phyloP scores from a whole-genome alignment of 2,329 filamentous ascomycete species.

The Paraconiothyrium brasiliense region DNA sequence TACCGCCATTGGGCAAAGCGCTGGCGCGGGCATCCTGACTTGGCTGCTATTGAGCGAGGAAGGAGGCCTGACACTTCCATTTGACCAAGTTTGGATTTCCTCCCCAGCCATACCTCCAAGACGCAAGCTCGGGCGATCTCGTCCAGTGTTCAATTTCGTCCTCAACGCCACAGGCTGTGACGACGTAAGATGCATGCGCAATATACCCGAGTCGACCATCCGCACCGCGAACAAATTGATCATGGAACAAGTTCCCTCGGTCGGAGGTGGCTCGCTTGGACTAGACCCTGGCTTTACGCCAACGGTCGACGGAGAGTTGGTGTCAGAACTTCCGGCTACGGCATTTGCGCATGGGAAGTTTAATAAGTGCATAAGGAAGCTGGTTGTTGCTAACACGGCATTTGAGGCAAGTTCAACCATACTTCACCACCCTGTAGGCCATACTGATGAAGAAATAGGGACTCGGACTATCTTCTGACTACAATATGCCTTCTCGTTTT shows the following conservation, averaged over 20 bases:
- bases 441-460: background rate
- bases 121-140: slow-evolving; percentile 11
- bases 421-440: too few relatives aligned
- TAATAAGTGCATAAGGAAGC: too few relatives aligned
- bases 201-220: background rate
- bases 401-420: too few relatives aligned
- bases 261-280: slow-evolving; percentile 15
- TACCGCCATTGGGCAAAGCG: slow-evolving; percentile 45
- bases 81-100: slow-evolving; percentile 16
- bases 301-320: too few relatives aligned
- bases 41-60: slow-evolving; percentile 15
- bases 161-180: slow-evolving; percentile 11
- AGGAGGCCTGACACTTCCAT: slow-evolving; percentile 14
- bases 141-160: background rate
- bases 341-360: background rate
- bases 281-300: background rate
- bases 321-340: too few relatives aligned
- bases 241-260: slow-evolving; percentile 2
- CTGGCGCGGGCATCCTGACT: slow-evolving; percentile 24
- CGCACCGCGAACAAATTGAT: slow-evolving; percentile 14
- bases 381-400: too few relatives aligned
- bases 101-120: slow-evolving; percentile 17
- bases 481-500: slow-evolving; percentile 17
- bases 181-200: slow-evolving; percentile 8
- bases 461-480: slow-evolving; percentile 12